Conservation (phyloP, 345 rosid species). For the Kandelia obovata region DNA sequence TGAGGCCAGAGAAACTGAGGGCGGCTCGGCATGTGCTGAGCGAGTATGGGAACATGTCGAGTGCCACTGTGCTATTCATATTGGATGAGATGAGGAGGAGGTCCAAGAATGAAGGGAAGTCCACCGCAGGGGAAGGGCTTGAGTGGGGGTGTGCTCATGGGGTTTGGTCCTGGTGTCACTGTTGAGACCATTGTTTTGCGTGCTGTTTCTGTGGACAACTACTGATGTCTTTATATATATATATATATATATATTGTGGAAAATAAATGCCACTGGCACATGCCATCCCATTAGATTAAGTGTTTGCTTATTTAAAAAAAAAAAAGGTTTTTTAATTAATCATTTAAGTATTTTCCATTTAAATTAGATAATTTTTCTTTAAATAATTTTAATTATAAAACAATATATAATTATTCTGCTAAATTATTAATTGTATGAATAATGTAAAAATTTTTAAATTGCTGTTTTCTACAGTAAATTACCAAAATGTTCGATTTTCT, state of each 20-base stretch:
- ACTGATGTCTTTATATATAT: neutral
- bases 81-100: constrained; percentile 8
- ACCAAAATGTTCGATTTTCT: no score
- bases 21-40: constrained; percentile 3
- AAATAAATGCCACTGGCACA: neutral
- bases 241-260: neutral
- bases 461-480: no score
- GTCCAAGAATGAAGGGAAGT: neutral
- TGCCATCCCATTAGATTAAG: neutral
- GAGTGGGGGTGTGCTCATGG: constrained; percentile 4
- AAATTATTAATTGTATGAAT: no score
- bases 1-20: neutral
- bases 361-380: no score
- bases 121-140: constrained; percentile 16
- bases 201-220: neutral
- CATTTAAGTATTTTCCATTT: no score
- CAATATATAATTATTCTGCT: no score
- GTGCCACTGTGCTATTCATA: neutral
- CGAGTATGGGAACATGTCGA: constrained; percentile 9
- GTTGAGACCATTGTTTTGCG: constrained; percentile 6
- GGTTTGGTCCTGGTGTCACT: constrained; percentile 10
- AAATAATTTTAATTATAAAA: no score
- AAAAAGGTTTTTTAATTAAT: no score
- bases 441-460: no score
- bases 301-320: no score